Base-by-base conservation (phyloP, 2,329 filamentous ascomycete species). In the Mycocentrospora acerina region DNA sequence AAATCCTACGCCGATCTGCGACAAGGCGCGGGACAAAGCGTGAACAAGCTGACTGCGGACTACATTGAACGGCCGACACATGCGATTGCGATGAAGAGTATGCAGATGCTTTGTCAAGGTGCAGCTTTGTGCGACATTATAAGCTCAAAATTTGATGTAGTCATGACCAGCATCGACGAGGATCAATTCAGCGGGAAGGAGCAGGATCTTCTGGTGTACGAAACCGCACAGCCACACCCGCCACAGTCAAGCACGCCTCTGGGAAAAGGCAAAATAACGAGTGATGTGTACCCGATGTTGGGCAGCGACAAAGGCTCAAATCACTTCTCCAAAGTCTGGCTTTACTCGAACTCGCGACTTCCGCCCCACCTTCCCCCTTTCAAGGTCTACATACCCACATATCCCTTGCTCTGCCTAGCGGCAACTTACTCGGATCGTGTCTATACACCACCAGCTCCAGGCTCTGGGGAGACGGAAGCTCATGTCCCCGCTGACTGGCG, bases 341-440 rank as follows among this genome's bases (percentile, higher is more conserved):
- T 83, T 1, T 94, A 94, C 60, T 76, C 80, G 30, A 95, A 95
- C 62, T 87, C 88, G 2, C 81, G 79, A 40, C 71, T 94, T 4
- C 85, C 88, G 0, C 71, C 76, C 24, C 72, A 85, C 44, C 71
- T 94, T 2, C 80, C 82, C 1, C 79, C 81, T 0, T 74, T 93
- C 32, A 81, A 79, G 54, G 70, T 91, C 76, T 86, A 88, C 57
- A 79, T 88, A 28, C 74, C 85, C 0, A 89, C 85, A 0, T 94
- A 85, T 66, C 86, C 83, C 1, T 75, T 95, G 4, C 72, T 94
- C 29, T 89, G 83, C 55, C 75, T 91, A 8, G 89, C 89, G 3
- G 87, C 88, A 1, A 80, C 84, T 44, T 90, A 89, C 62, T 87
- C 88, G 0, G 79, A 85, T 46, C 76, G 79, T 24, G 88, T 87